Base-by-base conservation (phyloP, 2,329 filamentous ascomycete genomes). In the Paraconiothyrium sp. region DNA sequence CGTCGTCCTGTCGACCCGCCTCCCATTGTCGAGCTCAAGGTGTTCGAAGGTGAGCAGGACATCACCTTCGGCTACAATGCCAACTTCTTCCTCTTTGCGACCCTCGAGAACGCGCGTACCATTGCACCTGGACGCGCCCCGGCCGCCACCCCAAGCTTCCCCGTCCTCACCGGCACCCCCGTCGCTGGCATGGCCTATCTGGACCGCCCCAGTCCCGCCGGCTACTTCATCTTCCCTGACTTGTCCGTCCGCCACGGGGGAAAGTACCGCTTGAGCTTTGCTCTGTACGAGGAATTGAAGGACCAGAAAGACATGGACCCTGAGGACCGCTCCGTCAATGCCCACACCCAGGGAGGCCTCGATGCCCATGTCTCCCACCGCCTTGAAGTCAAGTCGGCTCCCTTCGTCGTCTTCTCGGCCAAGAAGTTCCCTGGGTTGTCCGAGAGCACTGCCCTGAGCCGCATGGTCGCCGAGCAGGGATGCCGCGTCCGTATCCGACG, bases 161-260 rank as follows among this genome's bases (percentile, higher is more conserved):
- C 95, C 0, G 94, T 98, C 27, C 83, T 99, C 69, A 98, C 94
- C 0, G 95, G 95, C 67, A 94, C 97, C 71, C 93, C 94, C 0
- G 94, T 97, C 14, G 95, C 94, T 20, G 95, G 94, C 60, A 97
- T 97, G 86, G 94, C 94, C 27, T 97, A 98, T 76, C 86, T 99
- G 54, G 94, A 98, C 76, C 91, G 94, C 48, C 95, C 95, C 1
- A 81, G 78, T 2, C 87, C 87, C 22, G 88, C 88, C 16, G 95
- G 94, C 58, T 99, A 98, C 79, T 99, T 99, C 80, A 92, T 99
- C 78, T 99, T 99, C 77, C 95, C 95, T 3, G 95, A 99, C 79
- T 84, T 98, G 32, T 97, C 94, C 0, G 94, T 99, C 51, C 90
- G 95, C 59, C 94, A 99, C 74, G 95, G 99, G 79, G 95, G 95